These are phyloP conservation scores for Colletotrichum simmondsii DNA, from an alignment of 2,329 filamentous ascomycete species.

Conservation along the genomic window DNA sequence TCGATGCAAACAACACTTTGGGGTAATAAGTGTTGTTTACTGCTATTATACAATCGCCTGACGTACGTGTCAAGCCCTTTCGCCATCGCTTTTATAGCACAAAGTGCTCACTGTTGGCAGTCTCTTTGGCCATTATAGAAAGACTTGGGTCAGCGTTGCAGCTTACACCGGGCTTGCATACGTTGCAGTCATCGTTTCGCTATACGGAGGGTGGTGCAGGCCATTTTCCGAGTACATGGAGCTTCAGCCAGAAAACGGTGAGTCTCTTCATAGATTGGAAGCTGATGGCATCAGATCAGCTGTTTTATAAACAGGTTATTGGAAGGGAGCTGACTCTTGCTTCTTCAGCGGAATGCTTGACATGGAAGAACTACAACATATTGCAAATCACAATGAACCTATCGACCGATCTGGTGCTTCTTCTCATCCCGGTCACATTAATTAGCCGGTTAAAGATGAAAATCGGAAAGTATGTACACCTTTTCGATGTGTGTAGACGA, in stretches of 20 bases:
- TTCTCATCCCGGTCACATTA: constrained; percentile 18
- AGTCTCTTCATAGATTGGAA: not conserved
- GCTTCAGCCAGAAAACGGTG: constrained; percentile 9
- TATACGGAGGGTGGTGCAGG: constrained; percentile 31
- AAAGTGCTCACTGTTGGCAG: constrained; percentile 8
- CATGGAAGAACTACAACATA: constrained; percentile 27
- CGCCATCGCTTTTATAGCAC: not conserved
- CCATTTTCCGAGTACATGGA: constrained; percentile 29
- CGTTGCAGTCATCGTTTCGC: constrained; percentile 17
- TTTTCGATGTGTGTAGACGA: not conserved
- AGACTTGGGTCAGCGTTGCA: constrained; percentile 7
- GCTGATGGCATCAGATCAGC: not conserved
- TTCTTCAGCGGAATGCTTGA: constrained; percentile 21
- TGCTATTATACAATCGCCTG: constrained; percentile 23
- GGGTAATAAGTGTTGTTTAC: constrained; percentile 31
- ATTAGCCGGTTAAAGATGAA: constrained; percentile 26
- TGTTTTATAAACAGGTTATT: too few species aligned
- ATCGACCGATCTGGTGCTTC: constrained; percentile 26
- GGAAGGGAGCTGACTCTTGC: not conserved
- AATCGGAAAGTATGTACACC: constrained; percentile 12
- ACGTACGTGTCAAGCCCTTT: not conserved
- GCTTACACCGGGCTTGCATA: constrained; percentile 17
- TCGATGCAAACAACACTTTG: constrained; percentile 31
- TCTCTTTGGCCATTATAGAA: constrained; percentile 18
- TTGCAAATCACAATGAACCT: constrained; percentile 30